Percentiles rank a stretch among this genome's conserved stretches.
Conservation (phyloP, 2,329 filamentous ascomycete genomes). For the Aspergillus amoenus region DNA sequence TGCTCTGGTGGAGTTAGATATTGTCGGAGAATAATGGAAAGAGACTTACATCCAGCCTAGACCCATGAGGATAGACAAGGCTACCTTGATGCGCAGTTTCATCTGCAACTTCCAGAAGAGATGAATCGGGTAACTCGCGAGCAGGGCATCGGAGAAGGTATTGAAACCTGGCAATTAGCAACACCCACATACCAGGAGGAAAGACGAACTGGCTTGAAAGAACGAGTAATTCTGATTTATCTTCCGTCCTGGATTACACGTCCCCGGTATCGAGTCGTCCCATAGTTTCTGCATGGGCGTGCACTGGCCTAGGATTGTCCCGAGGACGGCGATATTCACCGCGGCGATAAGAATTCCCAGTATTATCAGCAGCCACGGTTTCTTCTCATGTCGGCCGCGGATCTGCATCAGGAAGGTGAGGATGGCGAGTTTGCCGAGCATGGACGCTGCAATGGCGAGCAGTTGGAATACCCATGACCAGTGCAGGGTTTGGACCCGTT, state of each 20-base stretch:
- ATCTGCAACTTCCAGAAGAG: constrained; percentile 7
- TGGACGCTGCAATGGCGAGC: background rate
- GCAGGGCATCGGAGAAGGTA: background rate
- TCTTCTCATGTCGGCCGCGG: constrained; percentile 1
- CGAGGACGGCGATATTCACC: background rate
- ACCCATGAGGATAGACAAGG: constrained; percentile 3
- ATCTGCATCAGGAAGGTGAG: constrained; percentile 3
- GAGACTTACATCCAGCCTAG: constrained; percentile 8
- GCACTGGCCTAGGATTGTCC: background rate
- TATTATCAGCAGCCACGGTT: background rate
- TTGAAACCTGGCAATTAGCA: background rate
- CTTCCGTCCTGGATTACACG: background rate
- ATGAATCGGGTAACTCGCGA: background rate
- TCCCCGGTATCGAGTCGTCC: background rate
- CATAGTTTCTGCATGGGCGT: constrained; percentile 2
- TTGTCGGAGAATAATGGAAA: too few species aligned
- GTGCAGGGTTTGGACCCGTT: background rate
- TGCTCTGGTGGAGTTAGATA: background rate
- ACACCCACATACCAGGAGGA: too few species aligned
- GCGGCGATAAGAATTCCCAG: background rate
- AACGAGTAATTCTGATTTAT: constrained; percentile 1
- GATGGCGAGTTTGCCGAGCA: constrained; percentile 3
- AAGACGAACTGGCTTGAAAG: background rate
- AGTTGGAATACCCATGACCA: constrained; percentile 6
- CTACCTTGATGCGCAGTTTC: constrained; percentile 4